phyloP scores from a whole-genome alignment of 305 asterid genomes.

The Solanum hybrid region DNA sequence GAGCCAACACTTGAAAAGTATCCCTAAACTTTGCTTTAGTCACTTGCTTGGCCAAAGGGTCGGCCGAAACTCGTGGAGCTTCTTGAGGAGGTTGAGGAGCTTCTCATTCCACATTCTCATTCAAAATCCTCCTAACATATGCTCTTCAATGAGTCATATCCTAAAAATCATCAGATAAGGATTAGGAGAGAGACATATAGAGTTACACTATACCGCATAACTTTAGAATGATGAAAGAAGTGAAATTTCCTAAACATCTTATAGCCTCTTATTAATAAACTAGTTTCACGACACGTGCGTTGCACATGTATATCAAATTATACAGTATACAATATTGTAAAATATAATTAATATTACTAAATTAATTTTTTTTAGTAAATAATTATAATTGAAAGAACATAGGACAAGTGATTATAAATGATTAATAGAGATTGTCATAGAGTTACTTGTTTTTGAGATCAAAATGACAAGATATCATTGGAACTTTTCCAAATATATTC shows the following conservation, averaged over 20 bases:
- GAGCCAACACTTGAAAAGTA: not conserved
- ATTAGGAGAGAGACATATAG: not conserved
- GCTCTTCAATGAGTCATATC: not conserved
- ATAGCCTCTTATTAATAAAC: not conserved
- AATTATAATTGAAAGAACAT: not conserved
- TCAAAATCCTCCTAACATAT: not conserved
- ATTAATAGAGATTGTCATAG: not conserved
- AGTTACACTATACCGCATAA: not conserved
- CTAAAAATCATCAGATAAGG: not conserved
- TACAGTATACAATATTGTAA: not conserved
- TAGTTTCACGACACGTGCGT: not conserved
- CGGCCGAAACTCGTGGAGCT: not conserved
- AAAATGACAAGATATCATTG: not conserved
- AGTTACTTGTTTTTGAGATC: not conserved
- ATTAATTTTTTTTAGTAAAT: too few relatives aligned
- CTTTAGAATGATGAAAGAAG: not conserved
- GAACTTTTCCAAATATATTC: not conserved
- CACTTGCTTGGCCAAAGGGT: not conserved
- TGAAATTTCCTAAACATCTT: not conserved
- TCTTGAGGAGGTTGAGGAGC: not conserved
- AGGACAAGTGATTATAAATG: not conserved
- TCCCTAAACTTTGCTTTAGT: not conserved
- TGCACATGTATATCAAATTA: not conserved
- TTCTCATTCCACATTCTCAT: too few relatives aligned
- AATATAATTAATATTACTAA: too few relatives aligned